phyloP scores from a whole-genome alignment of 148 eudicot species.

The Amaranthus palmeri region DNA sequence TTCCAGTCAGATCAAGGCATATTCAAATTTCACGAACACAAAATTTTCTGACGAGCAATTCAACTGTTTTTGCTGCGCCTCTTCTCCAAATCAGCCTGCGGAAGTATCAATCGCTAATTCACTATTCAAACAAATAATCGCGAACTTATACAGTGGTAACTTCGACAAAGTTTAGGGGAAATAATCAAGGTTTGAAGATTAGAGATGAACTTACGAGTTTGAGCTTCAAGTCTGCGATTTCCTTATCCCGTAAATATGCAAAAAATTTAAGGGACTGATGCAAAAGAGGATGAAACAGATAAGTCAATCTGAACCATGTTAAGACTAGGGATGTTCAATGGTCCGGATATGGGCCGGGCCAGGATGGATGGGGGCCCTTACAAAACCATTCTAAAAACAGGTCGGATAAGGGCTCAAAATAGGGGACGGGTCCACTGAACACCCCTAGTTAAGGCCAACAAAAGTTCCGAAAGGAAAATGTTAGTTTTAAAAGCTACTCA shows the following conservation, averaged over 20 bases:
- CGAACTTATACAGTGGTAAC: neutral
- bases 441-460: neutral
- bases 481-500: slow-evolving; percentile 33
- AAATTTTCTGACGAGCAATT: neutral
- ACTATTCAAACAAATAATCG: neutral
- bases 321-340: too few relatives aligned
- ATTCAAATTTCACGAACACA: neutral
- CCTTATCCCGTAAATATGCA: slow-evolving; percentile 63
- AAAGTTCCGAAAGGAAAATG: slow-evolving; percentile 1
- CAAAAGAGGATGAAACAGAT: slow-evolving; percentile 10
- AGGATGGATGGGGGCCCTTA: too few relatives aligned
- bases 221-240: slow-evolving; percentile 47
- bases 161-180: neutral
- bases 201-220: slow-evolving; percentile 52
- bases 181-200: neutral
- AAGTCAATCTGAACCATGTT: neutral
- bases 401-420: too few relatives aligned
- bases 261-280: slow-evolving; percentile 75
- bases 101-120: neutral
- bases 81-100: slow-evolving; percentile 28
- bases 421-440: too few relatives aligned
- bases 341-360: too few relatives aligned
- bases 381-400: too few relatives aligned
- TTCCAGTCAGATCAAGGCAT: neutral
- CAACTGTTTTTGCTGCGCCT: slow-evolving; percentile 2